Base-by-base conservation (phyloP, 75 land plant species). In the Picea glauca region DNA sequence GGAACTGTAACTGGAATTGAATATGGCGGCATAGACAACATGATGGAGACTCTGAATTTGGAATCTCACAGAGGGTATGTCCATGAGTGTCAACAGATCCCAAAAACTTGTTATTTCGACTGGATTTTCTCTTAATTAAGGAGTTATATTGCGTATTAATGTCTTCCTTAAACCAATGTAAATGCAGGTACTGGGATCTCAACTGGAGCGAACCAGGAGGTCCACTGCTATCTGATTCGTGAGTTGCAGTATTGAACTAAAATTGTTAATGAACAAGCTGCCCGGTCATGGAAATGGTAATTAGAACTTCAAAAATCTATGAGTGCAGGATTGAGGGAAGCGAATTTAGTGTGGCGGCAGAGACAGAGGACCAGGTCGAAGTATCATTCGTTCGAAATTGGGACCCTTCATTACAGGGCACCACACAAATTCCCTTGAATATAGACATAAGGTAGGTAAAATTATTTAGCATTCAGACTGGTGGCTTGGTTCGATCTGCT, bases 181-280 rank as follows among this genome's bases (percentile, higher is more conserved):
- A 57, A 1, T 84, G 78, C 84, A 87, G 89, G n/a, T 87, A 87
- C 33, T 87, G 86, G 89, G 89, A 87, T 23, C 20, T 84, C 60
- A 84, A 87, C 76, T 84, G 86, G 89, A 87, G 50, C 32, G 63
- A 78, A 40, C 84, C 84, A 18, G 84, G 86, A 56, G 86, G 81
- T n/a, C 79, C 78, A 57, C 83, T 84, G 75, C 78, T 77, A 68
- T 87, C 81, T 62, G 68, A 80, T 50, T 50, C 81, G 88, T 87
- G 81, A 58, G 83, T 72, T 59, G 15, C 43, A 20, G 12, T 0
- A 50, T 50, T 50, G 56, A 46, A 46, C 50, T 46, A 46, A 46
- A 46, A 6, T 6, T 46, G 50, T 46, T 5, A 46, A 46, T 5
- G 50, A 46, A 46, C 6, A 5, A 46, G 50, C 50, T 46, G 7